Conservation (phyloP, 1,284 basidiomycete species). For the Apiotrichum akiyoshidainum region DNA sequence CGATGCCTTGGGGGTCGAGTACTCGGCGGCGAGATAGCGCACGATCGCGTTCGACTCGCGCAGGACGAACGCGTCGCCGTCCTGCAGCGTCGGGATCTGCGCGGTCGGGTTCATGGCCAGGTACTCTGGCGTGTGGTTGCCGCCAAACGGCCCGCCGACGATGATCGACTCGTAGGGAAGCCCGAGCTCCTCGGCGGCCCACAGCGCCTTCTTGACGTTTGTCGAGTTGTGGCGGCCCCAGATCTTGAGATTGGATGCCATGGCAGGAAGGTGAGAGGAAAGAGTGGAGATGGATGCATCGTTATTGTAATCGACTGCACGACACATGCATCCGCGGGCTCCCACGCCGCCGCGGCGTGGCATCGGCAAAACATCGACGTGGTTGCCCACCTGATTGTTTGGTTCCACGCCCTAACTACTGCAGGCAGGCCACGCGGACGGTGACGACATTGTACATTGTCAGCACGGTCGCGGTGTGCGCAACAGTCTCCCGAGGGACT, state of each 20-base stretch:
- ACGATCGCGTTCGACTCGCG: slow-evolving; percentile 21
- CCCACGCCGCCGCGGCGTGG: too few species aligned
- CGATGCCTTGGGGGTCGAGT: background rate
- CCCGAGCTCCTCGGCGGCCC: slow-evolving; percentile 14
- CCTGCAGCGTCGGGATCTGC: slow-evolving; percentile 13
- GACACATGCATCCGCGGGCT: too few species aligned
- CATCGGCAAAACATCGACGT: too few species aligned
- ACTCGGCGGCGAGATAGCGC: slow-evolving; percentile 15
- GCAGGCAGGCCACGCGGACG: too few species aligned
- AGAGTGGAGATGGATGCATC: background rate
- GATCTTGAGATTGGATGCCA: slow-evolving; percentile 10
- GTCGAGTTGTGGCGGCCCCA: slow-evolving; percentile 18
- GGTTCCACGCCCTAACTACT: too few species aligned
- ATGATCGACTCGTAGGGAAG: slow-evolving; percentile 7
- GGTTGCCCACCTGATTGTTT: too few species aligned
- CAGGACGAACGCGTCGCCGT: slow-evolving; percentile 10
- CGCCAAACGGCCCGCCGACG: slow-evolving; percentile 11
- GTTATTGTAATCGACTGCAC: too few species aligned
- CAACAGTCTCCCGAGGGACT: too few species aligned
- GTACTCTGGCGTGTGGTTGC: slow-evolving; percentile 10
- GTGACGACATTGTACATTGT: too few species aligned
- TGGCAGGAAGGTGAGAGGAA: background rate
- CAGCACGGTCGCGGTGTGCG: too few species aligned
- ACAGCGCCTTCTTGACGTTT: slow-evolving; percentile 20
- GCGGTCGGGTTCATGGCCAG: slow-evolving; percentile 15